Base-by-base conservation (phyloP, 352 stramenopile species). In the Halophytophthora polymorphica region DNA sequence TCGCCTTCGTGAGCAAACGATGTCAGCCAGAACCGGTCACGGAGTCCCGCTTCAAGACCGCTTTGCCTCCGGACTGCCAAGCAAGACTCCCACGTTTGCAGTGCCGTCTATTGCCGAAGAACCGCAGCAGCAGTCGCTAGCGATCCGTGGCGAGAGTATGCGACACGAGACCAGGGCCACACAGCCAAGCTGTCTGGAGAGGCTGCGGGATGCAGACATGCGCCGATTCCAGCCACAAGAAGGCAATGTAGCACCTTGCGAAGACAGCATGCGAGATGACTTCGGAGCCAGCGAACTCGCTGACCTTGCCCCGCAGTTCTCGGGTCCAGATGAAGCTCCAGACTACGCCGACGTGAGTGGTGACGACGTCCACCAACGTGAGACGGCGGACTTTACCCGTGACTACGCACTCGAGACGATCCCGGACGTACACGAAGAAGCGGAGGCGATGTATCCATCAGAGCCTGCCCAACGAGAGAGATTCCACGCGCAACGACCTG, bases 1-100 rank as follows among this genome's bases (percentile, higher is more conserved):
- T 18, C 48, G 55, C 21, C 63, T 77, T 57, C 63, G 60, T 28
- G 52, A 38, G 21, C 29, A 25, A 13, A 72, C 64, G 41, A 48
- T 37, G 52, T 47, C 31, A 6, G 50, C 48, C 1, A 48, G 66
- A 15, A 34, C 22, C 13, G 49, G 13, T 33, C 19, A 39, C 18
- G 35, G 40, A 6, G 2, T 45, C 4, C 29, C 50, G 18, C 8
- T 53, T 25, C 40, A 55, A 39, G 21, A 52, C 35, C 18, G 13
- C 14, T n/a, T 18, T 11, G 18, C 28, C 0, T 25, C 15, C 2
- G 33, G 33, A 10, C 11, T 38, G 13, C 33, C 33, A n/a, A 38
- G 23, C 21, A 6, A 31, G 13, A 1, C 29, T 35, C 34, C 4
- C 39, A 35, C 21, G 23, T 3, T 49, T 25, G 41, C 51, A 41